Conservation (phyloP, 2,329 filamentous ascomycete genomes). For the Fusarium coffeatum region DNA sequence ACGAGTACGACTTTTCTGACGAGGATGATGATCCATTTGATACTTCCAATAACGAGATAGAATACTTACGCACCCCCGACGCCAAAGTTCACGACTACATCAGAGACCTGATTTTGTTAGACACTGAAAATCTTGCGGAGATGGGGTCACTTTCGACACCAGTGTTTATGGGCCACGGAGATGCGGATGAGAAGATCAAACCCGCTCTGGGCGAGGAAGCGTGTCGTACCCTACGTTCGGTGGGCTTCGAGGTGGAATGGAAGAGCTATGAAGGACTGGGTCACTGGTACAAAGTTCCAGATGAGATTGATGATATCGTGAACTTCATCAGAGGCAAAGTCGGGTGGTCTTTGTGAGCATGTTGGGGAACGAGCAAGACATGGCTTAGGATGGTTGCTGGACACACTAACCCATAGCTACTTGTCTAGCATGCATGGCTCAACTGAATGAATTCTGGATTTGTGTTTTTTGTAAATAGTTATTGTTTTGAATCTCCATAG, state of each 20-base stretch:
- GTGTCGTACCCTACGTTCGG: slow-evolving; percentile 41
- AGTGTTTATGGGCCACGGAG: slow-evolving; percentile 57
- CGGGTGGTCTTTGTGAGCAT: background rate
- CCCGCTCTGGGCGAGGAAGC: slow-evolving; percentile 49
- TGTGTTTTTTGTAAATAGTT: background rate
- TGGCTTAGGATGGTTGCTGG: background rate
- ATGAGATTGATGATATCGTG: slow-evolving; percentile 58
- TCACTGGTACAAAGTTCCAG: slow-evolving; percentile 62
- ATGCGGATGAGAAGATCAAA: slow-evolving; percentile 55
- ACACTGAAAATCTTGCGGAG: slow-evolving; percentile 13
- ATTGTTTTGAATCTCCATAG: background rate
- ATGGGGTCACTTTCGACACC: slow-evolving; percentile 47
- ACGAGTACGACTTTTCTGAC: background rate
- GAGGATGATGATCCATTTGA: slow-evolving; percentile 43
- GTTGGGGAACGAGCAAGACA: background rate
- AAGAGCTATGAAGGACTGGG: slow-evolving; percentile 54
- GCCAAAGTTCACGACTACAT: slow-evolving; percentile 47
- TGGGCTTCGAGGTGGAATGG: slow-evolving; percentile 47
- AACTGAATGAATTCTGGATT: background rate
- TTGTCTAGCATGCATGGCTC: accelerated
- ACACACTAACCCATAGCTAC: background rate
- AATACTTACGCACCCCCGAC: background rate
- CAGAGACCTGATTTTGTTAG: slow-evolving; percentile 47
- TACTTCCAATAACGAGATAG: slow-evolving; percentile 11
- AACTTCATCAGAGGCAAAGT: slow-evolving; percentile 43